phyloP scores from a whole-genome alignment of 1,284 basidiomycete species.

The Testicularia cyperi region DNA sequence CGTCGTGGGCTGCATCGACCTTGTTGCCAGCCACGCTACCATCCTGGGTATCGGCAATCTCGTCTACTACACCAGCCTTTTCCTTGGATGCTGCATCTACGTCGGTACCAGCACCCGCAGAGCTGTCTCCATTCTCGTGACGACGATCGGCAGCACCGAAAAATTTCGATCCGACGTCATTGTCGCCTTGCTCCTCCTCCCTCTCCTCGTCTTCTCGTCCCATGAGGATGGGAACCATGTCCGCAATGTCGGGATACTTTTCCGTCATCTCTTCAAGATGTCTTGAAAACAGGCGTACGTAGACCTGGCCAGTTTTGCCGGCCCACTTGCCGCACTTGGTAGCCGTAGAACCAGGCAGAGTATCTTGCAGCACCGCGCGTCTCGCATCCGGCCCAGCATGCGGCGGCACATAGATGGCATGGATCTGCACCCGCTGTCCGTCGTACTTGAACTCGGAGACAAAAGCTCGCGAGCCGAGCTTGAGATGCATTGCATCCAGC shows the following conservation, averaged over 20 bases:
- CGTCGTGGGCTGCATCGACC: not conserved
- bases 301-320: constrained; percentile 55
- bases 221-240: constrained; percentile 59
- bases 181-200: too few relatives aligned
- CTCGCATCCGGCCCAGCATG: constrained; percentile 27
- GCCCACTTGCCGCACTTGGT: constrained; percentile 47
- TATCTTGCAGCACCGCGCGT: constrained; percentile 18
- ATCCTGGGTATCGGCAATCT: not conserved
- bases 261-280: constrained; percentile 89
- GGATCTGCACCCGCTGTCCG: constrained; percentile 83
- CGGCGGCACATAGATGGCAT: constrained; percentile 62
- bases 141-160: too few relatives aligned
- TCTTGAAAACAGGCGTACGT: constrained; percentile 77
- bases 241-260: constrained; percentile 83
- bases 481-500: constrained; percentile 76
- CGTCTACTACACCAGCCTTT: not conserved
- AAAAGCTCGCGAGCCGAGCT: constrained; percentile 63
- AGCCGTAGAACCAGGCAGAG: constrained; percentile 2
- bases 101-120: constrained; percentile 3
- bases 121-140: constrained; percentile 9
- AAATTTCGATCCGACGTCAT: too few relatives aligned
- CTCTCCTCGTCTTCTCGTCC: constrained; percentile 36
- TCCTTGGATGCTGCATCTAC: not conserved
- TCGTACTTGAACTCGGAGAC: constrained; percentile 75
- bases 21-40: not conserved